Evolutionary conservation across 805 yeast genomes (phyloP), one percentile per base, ranked within the genome.

Genomic region (Kregervanrija pseudodelftensis): DNA sequence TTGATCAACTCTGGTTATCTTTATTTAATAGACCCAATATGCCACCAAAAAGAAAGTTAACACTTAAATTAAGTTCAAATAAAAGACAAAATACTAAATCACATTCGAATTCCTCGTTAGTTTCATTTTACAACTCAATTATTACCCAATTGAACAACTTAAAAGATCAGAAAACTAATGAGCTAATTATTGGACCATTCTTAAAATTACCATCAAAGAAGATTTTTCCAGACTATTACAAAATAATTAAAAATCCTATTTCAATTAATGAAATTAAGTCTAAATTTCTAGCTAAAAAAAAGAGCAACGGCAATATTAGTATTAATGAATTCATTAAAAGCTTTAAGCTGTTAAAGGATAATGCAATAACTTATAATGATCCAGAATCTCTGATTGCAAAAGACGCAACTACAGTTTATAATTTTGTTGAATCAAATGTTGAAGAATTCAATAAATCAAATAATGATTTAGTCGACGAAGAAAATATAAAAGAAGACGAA

Each of bases 221-320:
- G 58, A 63, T 76, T 36, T 86, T 82, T 55, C 87, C 95, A 0
- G 95, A 86, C 57, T 87, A 87, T 59, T 85, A 79, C 58, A 73
- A 76, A 48, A 68, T 77, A 42, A 79, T 86, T 40, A 63, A 68
- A 43, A 65, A 66, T 16, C 95, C 95, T 2, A 76, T 85, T 2
- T 82, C 95, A 0, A 61, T 87, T 11, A 72, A 76, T 45, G 91
- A 85, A 61, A 79, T 87, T 45, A 72, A 22, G 28, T 22, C 28
- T 5, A 22, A 22, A 22, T 22, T 22, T 22, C 8, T 22, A 22
- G 28, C 8, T 22, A 22, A 22, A 7, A 22, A 22, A 22, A 22
- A 22, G 28, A 22, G 28, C 7, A 22, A 22, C 14, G 40, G 46
- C 60, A 65, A 14, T 50, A 57, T 41, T 68, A 72, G 51, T 56